phyloP scores from a whole-genome alignment of 192 early-diverging fungal species.

The Oehlia diaphana region DNA sequence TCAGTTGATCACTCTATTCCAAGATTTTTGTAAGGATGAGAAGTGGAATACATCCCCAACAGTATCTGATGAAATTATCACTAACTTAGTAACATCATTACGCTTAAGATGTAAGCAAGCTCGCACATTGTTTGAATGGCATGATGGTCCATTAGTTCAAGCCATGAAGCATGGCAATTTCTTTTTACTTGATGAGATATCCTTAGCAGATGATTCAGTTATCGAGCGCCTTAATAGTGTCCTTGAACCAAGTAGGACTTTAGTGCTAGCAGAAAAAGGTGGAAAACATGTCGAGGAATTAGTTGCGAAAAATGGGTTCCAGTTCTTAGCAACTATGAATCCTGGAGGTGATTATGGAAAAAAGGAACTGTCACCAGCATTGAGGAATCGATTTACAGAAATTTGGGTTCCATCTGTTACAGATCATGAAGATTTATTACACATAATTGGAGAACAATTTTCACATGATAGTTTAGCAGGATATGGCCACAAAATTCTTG shows the following conservation, averaged over 20 bases:
- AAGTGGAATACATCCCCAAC: background rate
- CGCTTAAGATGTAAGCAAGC: conserved; percentile 40
- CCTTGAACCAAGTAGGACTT: conserved; percentile 79
- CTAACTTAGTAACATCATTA: conserved; percentile 22
- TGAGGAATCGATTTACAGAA: conserved; percentile 98
- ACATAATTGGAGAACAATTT: conserved; percentile 64
- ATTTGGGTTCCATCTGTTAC: conserved; percentile 93
- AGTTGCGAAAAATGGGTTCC: conserved; percentile 68
- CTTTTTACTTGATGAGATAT: conserved; percentile 98
- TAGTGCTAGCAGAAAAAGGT: conserved; percentile 91
- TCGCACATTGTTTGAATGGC: conserved; percentile 88
- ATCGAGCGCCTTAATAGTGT: conserved; percentile 95
- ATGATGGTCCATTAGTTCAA: conserved; percentile 92
- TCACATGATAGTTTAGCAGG: conserved; percentile 33
- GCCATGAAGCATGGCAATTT: conserved; percentile 84
- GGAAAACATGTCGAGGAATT: conserved; percentile 73
- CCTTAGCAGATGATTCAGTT: conserved; percentile 97
- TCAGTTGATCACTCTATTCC: conserved; percentile 35
- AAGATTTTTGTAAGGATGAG: conserved; percentile 32
- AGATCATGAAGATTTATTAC: conserved; percentile 70
- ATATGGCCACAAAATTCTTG: conserved; percentile 66
- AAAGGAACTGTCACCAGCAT: conserved; percentile 95
- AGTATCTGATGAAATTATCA: background rate
- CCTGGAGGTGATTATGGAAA: conserved; percentile 99
- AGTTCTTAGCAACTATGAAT: conserved; percentile 98